Conservation (phyloP, 306 rosid genomes). For the Fragaria ananassa region DNA sequence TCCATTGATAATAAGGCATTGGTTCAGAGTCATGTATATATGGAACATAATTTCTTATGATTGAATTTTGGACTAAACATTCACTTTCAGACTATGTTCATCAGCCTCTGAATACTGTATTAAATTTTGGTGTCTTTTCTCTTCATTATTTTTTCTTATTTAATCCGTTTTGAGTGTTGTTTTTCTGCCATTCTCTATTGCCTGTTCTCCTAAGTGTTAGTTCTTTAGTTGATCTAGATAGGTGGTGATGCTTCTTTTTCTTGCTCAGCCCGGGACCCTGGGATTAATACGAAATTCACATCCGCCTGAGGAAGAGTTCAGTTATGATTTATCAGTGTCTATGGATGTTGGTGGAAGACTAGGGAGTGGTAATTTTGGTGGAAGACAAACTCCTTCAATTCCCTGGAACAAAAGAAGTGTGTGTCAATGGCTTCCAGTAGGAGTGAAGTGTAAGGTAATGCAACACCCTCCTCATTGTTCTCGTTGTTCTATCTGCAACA, state of each 20-base stretch:
- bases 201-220: conserved; percentile 15
- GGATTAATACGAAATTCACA: conserved; percentile 68
- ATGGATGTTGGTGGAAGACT: conserved; percentile 63
- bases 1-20: not conserved
- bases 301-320: conserved; percentile 86
- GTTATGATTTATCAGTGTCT: conserved; percentile 54
- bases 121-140: no score
- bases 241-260: conserved; percentile 84
- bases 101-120: not conserved
- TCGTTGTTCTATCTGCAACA: conserved; percentile 92
- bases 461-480: conserved; percentile 98
- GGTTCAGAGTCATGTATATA: not conserved
- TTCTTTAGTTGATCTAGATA: conserved; percentile 43
- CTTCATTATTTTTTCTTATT: not conserved
- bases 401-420: conserved; percentile 70
- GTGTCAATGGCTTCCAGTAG: conserved; percentile 58
- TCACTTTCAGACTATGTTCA: not conserved
- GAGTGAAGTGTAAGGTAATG: conserved; percentile 76
- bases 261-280: conserved; percentile 95
- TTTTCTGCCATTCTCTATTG: conserved; percentile 9
- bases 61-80: not conserved
- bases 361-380: conserved; percentile 46
- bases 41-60: not conserved
- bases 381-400: conserved; percentile 74
- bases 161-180: not conserved